Evolutionary conservation across 2,329 filamentous ascomycete genomes (phyloP).

Genomic region (Fusarium vanettenii): DNA sequence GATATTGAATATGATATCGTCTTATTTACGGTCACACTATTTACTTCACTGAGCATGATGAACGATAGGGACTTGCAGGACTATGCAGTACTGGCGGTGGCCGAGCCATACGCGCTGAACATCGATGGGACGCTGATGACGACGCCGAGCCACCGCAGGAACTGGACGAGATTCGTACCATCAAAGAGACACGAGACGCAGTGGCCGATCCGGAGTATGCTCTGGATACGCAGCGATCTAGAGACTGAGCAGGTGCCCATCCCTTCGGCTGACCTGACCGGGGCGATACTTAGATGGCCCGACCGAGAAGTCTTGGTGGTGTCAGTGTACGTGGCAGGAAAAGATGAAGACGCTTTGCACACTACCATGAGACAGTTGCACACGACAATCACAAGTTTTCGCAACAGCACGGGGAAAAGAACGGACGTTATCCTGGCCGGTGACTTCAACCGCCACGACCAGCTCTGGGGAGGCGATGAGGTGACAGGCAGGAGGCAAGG

Average conservation of each 20-base stretch:
- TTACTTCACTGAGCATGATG: background rate
- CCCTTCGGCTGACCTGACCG: background rate
- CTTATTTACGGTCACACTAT: too few species aligned
- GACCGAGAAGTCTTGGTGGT: background rate
- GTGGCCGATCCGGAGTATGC: background rate
- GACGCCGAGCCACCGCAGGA: background rate
- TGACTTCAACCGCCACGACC: conserved; percentile 12
- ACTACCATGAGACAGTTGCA: background rate
- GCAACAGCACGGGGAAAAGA: background rate
- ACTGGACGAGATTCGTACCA: background rate
- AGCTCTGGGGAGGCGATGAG: conserved; percentile 35
- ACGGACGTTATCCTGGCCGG: background rate
- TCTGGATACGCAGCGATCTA: background rate
- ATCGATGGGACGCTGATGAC: background rate
- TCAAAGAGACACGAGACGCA: background rate
- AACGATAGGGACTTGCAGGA: background rate
- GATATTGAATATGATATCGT: too few species aligned
- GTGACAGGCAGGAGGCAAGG: conserved; percentile 43
- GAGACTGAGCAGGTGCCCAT: background rate
- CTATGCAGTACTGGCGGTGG: background rate
- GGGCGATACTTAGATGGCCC: background rate
- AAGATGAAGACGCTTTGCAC: background rate
- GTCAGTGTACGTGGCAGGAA: background rate
- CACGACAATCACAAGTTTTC: background rate
- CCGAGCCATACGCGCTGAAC: background rate